phyloP scores from a whole-genome alignment of 2,329 filamentous ascomycete genomes.

The Aschersonia sp. region DNA sequence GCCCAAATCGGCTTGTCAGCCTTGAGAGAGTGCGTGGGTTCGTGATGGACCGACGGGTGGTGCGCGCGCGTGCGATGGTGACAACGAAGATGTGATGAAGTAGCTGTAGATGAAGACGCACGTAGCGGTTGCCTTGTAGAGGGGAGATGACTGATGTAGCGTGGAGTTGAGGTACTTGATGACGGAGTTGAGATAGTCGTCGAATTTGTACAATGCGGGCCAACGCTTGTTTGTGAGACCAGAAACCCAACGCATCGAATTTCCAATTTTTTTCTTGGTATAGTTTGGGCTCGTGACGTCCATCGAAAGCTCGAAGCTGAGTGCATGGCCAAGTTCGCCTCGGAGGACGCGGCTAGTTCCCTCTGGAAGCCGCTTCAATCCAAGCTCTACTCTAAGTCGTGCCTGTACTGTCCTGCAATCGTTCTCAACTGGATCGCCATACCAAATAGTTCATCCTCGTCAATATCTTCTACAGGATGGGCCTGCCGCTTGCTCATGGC shows the following conservation, averaged over 20 bases:
- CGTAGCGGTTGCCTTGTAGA: not conserved
- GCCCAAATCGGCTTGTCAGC: constrained; percentile 10
- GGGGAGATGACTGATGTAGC: not conserved
- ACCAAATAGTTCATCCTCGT: constrained; percentile 11
- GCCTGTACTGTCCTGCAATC: not conserved
- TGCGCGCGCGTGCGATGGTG: not conserved
- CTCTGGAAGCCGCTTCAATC: not conserved
- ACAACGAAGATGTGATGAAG: too few species aligned
- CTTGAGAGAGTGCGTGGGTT: constrained; percentile 9
- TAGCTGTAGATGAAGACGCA: not conserved
- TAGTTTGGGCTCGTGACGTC: too few species aligned
- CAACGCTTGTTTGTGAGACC: not conserved
- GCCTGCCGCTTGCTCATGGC: constrained; percentile 8
- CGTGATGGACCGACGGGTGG: not conserved
- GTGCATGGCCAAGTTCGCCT: too few species aligned
- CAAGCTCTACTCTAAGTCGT: not conserved
- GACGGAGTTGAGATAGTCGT: not conserved
- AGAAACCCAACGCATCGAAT: not conserved
- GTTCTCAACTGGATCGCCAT: constrained; percentile 8
- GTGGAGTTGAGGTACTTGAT: not conserved
- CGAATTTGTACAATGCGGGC: not conserved
- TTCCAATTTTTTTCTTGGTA: too few species aligned
- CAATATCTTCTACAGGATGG: constrained; percentile 10
- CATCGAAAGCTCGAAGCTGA: too few species aligned
- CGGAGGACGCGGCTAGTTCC: not conserved